phyloP scores from a whole-genome alignment of 352 stramenopile genomes.

The Globisporangium viniferum region DNA sequence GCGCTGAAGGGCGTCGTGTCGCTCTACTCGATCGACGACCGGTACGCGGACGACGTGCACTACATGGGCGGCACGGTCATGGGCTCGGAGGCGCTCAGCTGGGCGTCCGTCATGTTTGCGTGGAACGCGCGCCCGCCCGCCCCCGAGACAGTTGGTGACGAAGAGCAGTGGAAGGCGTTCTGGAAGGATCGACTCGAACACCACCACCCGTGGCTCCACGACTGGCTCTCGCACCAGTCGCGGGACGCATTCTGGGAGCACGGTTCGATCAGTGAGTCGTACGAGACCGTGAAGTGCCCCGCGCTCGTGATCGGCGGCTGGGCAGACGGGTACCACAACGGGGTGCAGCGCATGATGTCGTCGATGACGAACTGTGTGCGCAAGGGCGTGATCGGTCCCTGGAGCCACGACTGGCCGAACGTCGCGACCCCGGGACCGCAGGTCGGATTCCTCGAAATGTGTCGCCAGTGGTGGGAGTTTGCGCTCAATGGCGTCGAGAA shows the following conservation, averaged over 20 bases:
- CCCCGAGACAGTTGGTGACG: slow-evolving; percentile 30
- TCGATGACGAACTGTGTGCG: slow-evolving; percentile 30
- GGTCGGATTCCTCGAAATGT: slow-evolving; percentile 49
- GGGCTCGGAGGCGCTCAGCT: slow-evolving; percentile 48
- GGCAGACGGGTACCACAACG: slow-evolving; percentile 54
- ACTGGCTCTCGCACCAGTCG: slow-evolving; percentile 43
- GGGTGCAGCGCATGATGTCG: slow-evolving; percentile 39
- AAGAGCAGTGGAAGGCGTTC: slow-evolving; percentile 24
- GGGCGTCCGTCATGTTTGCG: slow-evolving; percentile 47
- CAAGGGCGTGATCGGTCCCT: slow-evolving; percentile 43
- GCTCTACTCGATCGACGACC: slow-evolving; percentile 56
- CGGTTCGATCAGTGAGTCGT: slow-evolving; percentile 41
- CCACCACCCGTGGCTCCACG: slow-evolving; percentile 44
- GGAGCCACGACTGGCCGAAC: slow-evolving; percentile 58
- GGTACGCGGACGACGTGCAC: slow-evolving; percentile 50
- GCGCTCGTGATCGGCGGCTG: slow-evolving; percentile 44
- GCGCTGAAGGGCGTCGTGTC: slow-evolving; percentile 43
- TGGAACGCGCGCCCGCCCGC: slow-evolving; percentile 40
- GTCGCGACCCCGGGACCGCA: slow-evolving; percentile 38
- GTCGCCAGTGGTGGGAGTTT: slow-evolving; percentile 43
- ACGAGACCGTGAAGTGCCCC: slow-evolving; percentile 32
- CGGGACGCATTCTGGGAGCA: slow-evolving; percentile 48
- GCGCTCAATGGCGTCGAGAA: slow-evolving; percentile 31
- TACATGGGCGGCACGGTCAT: slow-evolving; percentile 43
- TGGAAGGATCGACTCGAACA: slow-evolving; percentile 37